Base-by-base conservation (phyloP, 306 rosid species). In the Ceratonia siliqua region DNA sequence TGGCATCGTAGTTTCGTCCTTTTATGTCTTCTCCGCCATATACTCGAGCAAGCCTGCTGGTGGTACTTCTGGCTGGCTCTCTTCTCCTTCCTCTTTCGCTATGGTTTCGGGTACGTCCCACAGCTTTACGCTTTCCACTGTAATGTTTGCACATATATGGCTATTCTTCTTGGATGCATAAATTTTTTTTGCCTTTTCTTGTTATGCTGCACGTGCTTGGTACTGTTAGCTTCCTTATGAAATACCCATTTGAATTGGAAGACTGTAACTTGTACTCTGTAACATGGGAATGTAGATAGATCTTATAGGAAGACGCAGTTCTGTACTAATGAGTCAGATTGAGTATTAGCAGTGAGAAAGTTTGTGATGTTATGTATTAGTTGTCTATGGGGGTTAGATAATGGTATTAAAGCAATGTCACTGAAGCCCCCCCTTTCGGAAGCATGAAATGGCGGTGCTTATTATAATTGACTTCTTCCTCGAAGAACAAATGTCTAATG, bases 11-110 rank as follows among this genome's bases (percentile, higher is more conserved):
- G 74, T 87, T 75, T 87, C 94, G 0, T 89, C 86, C 21, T 85
- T 85, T 82, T 89, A 85, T 39, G 92, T 89, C 74, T 87, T 91
- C 81, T 84, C 91, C 22, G 87, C 94, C 62, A 79, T 91, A 12
- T 89, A 79, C 85, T 85, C 91, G 0, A 32, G 66, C 84, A 81
- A 74, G 41, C 73, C 85, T 52, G 7, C 78, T 25, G 14, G 81
- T 65, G 73, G 81, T 18, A 57, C 88, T 68, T 55, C 82, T 67
- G 49, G 78, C 10, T 85, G 82, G 88, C 74, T 83, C 25, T 81
- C 87, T 73, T 61, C 84, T 13, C 56, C 81, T 18, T 56, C 69
- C 5, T 28, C 73, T 38, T 25, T 58, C 9, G 22, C 84, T 42
- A 68, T 69, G 24, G 43, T 67, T 36, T 70, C 80, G 38, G 14